Percentiles rank a stretch among this genome's conserved stretches.
Evolutionary conservation across 163 green algal species (phyloP).

Genomic region (Trebouxia gelatinosa): DNA sequence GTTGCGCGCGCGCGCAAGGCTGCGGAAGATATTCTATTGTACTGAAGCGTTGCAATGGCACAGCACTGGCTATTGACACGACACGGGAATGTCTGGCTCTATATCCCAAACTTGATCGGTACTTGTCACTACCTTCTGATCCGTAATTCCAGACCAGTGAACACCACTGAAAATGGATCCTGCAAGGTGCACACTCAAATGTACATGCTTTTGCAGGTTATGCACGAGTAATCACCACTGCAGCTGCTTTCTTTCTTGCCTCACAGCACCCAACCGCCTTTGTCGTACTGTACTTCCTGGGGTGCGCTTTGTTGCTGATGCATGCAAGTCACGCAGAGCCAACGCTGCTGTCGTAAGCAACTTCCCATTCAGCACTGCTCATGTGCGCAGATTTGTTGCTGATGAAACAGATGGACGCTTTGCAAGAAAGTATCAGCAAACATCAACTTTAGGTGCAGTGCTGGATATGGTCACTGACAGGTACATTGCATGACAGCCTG

Average conservation of each 20-base stretch:
- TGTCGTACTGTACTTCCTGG: constrained; percentile 66
- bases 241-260: constrained; percentile 72
- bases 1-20: too few species aligned
- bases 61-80: constrained; percentile 48
- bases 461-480: constrained; percentile 99
- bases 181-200: not conserved
- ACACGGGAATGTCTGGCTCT: constrained; percentile 73
- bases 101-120: constrained; percentile 93
- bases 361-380: not conserved
- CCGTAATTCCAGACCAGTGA: not conserved
- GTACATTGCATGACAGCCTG: too few species aligned
- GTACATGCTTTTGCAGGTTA: constrained; percentile 67
- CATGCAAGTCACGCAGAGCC: not conserved
- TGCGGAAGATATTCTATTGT: too few species aligned
- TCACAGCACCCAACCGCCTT: constrained; percentile 53
- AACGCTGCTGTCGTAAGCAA: not conserved
- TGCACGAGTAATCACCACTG: constrained; percentile 59
- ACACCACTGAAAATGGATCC: not conserved
- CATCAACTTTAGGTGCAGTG: constrained; percentile 84
- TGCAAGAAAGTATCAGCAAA: constrained; percentile 85
- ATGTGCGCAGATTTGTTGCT: constrained; percentile 76
- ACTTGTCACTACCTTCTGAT: not conserved
- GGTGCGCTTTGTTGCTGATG: constrained; percentile 16
- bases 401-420: constrained; percentile 94
- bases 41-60: too few species aligned